Evolutionary conservation across 192 early-diverging fungal genomes (phyloP).

Genomic region (Coemansia sp.): DNA sequence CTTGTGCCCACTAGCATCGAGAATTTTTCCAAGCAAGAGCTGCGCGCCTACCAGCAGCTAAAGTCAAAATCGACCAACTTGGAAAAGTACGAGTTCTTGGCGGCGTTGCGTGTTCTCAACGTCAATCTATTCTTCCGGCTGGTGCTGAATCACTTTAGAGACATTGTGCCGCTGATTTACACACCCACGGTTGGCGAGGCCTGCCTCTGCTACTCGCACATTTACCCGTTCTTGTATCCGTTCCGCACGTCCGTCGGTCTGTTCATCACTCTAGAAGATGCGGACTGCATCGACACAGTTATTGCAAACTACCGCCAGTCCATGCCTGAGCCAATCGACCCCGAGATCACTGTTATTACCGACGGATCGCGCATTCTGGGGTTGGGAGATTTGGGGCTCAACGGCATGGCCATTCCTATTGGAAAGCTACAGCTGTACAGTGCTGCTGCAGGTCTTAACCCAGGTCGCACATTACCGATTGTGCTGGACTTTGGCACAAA

Average conservation of each 20-base stretch:
- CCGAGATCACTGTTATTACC: conserved; percentile 85
- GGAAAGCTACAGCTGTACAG: conserved; percentile 89
- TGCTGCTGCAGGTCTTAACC: conserved; percentile 78
- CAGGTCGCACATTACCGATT: conserved; percentile 81
- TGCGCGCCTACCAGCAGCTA: conserved; percentile 67
- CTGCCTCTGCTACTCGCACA: conserved; percentile 78
- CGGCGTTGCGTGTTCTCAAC: conserved; percentile 69
- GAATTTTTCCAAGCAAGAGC: conserved; percentile 66
- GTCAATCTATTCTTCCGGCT: conserved; percentile 76
- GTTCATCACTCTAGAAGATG: conserved; percentile 71
- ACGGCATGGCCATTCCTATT: conserved; percentile 91
- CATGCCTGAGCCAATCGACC: conserved; percentile 55
- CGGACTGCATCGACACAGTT: conserved; percentile 63
- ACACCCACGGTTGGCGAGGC: conserved; percentile 75
- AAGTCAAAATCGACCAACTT: conserved; percentile 62
- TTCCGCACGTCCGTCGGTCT: conserved; percentile 73
- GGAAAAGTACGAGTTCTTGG: conserved; percentile 80
- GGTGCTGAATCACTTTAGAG: conserved; percentile 68
- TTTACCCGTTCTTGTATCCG: conserved; percentile 74
- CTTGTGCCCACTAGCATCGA: conserved; percentile 71
- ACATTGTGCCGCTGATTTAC: conserved; percentile 71
- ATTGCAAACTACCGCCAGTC: conserved; percentile 71
- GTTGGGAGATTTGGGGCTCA: conserved; percentile 88
- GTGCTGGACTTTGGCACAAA: conserved; percentile 87
- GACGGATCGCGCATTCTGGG: conserved; percentile 91